A percentile compares a stretch with the other conserved stretches of the same genome.
Conservation (phyloP, 148 eudicot species). For the Linanthus parryae region DNA sequence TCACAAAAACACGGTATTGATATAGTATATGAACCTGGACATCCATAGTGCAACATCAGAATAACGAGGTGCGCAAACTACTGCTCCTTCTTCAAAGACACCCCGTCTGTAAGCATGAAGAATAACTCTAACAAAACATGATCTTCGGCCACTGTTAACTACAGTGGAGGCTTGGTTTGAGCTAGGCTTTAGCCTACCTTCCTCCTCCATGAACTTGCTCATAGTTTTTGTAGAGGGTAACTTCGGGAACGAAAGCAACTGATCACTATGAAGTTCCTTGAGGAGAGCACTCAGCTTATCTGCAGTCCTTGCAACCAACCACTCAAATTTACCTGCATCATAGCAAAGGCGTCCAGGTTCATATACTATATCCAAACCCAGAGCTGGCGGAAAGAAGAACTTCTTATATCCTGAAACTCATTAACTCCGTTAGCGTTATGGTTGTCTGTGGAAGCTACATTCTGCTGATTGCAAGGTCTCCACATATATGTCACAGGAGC, state of each 20-base stretch:
- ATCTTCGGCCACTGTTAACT: slow-evolving; percentile 16
- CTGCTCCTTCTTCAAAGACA: slow-evolving; percentile 81
- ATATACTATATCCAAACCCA: slow-evolving; percentile 97
- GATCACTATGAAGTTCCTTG: slow-evolving; percentile 24
- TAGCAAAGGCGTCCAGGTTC: no score
- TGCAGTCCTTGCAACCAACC: slow-evolving; percentile 62
- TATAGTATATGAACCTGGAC: no score
- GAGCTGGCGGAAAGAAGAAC: slow-evolving; percentile 34
- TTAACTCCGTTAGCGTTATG: slow-evolving; percentile 11
- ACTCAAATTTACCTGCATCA: no score
- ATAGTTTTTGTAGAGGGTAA: slow-evolving; percentile 20
- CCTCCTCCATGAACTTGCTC: slow-evolving; percentile 38
- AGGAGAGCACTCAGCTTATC: slow-evolving; percentile 31
- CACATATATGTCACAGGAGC: slow-evolving; percentile 84
- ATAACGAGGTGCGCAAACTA: slow-evolving; percentile 66
- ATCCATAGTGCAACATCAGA: slow-evolving; percentile 43
- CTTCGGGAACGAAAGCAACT: slow-evolving; percentile 41
- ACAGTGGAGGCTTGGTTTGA: slow-evolving; percentile 14
- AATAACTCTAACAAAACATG: slow-evolving; percentile 64
- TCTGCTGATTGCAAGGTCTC: slow-evolving; percentile 41
- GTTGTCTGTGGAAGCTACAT: slow-evolving; percentile 14
- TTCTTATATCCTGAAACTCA: no score
- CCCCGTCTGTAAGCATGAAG: slow-evolving; percentile 69
- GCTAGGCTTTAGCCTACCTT: slow-evolving; percentile 30
- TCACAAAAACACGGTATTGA: no score